Evolutionary conservation across 2,329 filamentous ascomycete species (phyloP), one percentile per base, ranked within the genome.

Genomic region (Arthroderma sp.): DNA sequence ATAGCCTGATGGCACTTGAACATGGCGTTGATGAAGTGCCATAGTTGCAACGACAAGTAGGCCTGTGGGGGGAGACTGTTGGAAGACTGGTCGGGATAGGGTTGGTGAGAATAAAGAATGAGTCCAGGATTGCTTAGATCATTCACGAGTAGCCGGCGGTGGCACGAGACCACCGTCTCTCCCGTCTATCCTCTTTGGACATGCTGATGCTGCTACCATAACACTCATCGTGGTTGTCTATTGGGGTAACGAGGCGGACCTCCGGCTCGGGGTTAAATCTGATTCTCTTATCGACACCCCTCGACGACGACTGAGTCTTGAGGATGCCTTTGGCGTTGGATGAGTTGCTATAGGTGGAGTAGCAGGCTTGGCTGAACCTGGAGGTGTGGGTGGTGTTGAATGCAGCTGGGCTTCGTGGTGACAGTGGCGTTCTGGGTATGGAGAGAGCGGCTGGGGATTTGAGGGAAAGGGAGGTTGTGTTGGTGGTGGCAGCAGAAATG

Each of bases 141-240:
- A 17, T 49, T 31, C 15, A 49, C 7, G 44, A 49, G 23, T 49
- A 49, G 44, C 44, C 44, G 15, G 44, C 44, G 25, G 44, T 17
- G 25, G 44, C 44, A 31, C 54, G 55, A 9, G 57, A 44, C 75
- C 75, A 77, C 63, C 75, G 68, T 63, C 74, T 67, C 61, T 77
- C 75, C 62, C 75, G 68, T 63, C 74, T 67, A 61, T 77, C 75
- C 39, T 77, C 75, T 55, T 67, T 68, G 37, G 70, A 70, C 65
- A 77, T 68, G 65, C 75, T 76, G 41, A 64, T 68, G 44, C 44
- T 31, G n/a, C 65, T 68, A 51, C 75, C 75, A 54, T 77, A 77
- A 61, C 76, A 77, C 55, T 76, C 76, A 17, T 76, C 72, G 4
- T 70, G 68, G 17, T 74, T 73, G 62, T 76, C 74, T 60, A 78